Evolutionary conservation across 78 protist genomes (phyloP), one percentile per base, ranked within the genome.

Genomic region (Cavenderia fasciculata): DNA sequence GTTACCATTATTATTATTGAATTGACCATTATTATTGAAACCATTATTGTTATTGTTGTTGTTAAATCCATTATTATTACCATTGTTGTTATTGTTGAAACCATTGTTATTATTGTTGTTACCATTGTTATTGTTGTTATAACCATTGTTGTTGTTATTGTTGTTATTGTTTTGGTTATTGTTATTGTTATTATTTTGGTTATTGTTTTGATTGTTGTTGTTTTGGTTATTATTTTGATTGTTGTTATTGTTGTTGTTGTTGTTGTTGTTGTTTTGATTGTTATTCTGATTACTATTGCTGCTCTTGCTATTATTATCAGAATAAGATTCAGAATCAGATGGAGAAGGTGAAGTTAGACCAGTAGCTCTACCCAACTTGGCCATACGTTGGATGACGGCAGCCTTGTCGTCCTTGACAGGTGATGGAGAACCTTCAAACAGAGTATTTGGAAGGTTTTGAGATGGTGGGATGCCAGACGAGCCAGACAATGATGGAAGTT

Each of bases 341-440:
- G 90, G 90, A 51, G 90, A 59, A 43, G 90, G 78, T 8, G 76
- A 68, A 43, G 69, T 29, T 31, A 82, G 68, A 52, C 90, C 90
- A 56, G 90, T 82, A 8, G 90, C 65, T 19, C 31, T 68, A 68
- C 90, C 90, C 25, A 82, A 44, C 54, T 82, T 82, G 40, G 90
- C 90, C 29, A 82, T 78, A 66, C 90, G 72, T 68, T 82, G 90
- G 43, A 82, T 56, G 40, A 75, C 31, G n/a, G 27, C 33, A 18
- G 70, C 57, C 54, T 59, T 75, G 57, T 40, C 51, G 8, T 68
- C 46, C 25, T 29, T 29, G 23, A 46, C 34, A 68, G 90, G 90
- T 6, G 78, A 43, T 12, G 90, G 90, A 12, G 90, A 82, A 31
- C 57, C 61, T 18, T 68, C 78, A 41, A 82, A 82, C 21, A 82